Conservation (phyloP, 805 yeast genomes). For the Candida hispaniensis region DNA sequence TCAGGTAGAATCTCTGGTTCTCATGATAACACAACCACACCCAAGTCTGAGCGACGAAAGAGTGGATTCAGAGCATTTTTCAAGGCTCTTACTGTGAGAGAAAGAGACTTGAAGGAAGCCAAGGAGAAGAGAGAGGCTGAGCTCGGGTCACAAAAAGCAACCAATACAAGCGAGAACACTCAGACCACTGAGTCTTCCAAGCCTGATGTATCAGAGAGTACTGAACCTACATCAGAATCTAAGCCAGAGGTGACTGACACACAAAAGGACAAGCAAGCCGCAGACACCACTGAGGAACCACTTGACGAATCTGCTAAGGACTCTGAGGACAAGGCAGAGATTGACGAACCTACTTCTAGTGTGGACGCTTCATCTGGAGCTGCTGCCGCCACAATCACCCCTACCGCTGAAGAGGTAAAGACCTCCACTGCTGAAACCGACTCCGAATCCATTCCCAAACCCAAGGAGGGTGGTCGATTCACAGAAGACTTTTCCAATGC, state of each 20-base stretch:
- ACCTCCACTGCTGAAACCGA: conserved; percentile 1
- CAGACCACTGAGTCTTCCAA: too few relatives aligned
- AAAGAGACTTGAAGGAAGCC: conserved; percentile 13
- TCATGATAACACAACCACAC: conserved; percentile 69
- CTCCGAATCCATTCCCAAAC: not conserved
- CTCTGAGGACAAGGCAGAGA: conserved; percentile 2
- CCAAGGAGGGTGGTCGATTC: conserved; percentile 11
- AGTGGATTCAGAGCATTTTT: conserved; percentile 15
- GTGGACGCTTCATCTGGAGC: not conserved
- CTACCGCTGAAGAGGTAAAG: conserved; percentile 2
- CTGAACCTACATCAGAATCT: not conserved
- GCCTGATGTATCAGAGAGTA: conserved; percentile 6
- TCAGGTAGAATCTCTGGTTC: too few relatives aligned
- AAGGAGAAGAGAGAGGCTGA: conserved; percentile 15
- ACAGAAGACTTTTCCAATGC: conserved; percentile 14
- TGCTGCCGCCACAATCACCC: not conserved
- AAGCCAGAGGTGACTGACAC: conserved; percentile 3
- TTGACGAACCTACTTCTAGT: conserved; percentile 1
- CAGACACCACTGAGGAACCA: conserved; percentile 19
- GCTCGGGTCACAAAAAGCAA: too few relatives aligned
- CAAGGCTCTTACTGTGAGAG: conserved; percentile 5
- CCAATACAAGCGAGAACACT: too few relatives aligned
- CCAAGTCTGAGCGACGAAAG: conserved; percentile 11
- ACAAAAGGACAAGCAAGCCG: conserved; percentile 18
- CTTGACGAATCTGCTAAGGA: conserved; percentile 6